Base-by-base conservation (phyloP, 2,329 filamentous ascomycete species). In the Pseudohalonectria lignicola region DNA sequence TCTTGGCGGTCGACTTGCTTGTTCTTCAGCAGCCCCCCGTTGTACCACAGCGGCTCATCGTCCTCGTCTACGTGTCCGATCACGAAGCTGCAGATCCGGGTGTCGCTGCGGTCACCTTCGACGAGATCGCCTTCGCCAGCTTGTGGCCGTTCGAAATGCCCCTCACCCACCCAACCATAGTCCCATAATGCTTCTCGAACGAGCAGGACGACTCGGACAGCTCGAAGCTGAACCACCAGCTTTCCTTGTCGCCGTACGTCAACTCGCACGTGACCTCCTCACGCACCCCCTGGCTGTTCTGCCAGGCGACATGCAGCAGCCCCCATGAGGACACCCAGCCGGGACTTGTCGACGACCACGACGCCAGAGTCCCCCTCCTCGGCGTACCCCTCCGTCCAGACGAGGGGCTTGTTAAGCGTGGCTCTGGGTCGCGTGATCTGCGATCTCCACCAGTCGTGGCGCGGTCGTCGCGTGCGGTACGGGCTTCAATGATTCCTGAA, bases 211-310 rank as follows among this genome's bases (percentile, higher is more conserved):
- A 53, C 4, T 55, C 56, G 3, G 55, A 53, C 1, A 65, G 50
- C 40, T 67, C 64, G 7, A 65, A 51, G 0, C 62, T 63, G 17
- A 67, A 50, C 64, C 63, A 67, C 53, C 56, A 67, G 1, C 54
- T 61, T 43, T 67, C 64, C 43, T 67, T 67, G 28, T 68, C 64
- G 0, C 64, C 64, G 17, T 67, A 60, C 0, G 52, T 61, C 20
- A 64, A 47, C 23, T 52, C 50, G 41, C 64, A 66, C 1, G 62
- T 64, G 9, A 59, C 51, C 19, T 59, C 49, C 4, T 63, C 56
- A 1, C 63, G 55, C 1, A 66, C 62, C 0, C 41, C 46, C 6
- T 53, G 46, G 2, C 56, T 58, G 36, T 68, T 67, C 44, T 67
- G 63, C 65, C 63, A 67, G n/a, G 53, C 57, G 0, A 53, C 48